These are phyloP conservation scores for Termitomyces sp. DNA, from an alignment of 768 basidiomycete genomes.

Conservation along the genomic window DNA sequence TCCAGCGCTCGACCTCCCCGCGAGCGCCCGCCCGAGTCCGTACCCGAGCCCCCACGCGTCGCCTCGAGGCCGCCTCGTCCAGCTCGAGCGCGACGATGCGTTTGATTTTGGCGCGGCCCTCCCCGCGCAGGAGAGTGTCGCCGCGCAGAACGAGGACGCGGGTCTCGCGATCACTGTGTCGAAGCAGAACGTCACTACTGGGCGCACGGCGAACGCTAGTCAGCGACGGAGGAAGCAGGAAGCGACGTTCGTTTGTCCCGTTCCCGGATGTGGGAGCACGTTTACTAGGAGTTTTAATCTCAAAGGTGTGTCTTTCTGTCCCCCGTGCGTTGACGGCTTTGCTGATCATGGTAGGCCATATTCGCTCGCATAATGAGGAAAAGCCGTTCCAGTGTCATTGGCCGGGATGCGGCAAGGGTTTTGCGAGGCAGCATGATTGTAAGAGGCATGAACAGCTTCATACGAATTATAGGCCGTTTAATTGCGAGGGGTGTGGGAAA, in stretches of 20 bases:
- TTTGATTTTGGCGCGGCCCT: constrained; percentile 17
- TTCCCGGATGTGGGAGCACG: constrained; percentile 80
- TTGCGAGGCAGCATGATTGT: constrained; percentile 93
- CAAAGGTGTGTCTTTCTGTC: constrained; percentile 53
- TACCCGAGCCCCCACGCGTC: constrained; percentile 69
- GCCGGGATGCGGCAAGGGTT: constrained; percentile 92
- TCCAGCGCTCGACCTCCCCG: constrained; percentile 15
- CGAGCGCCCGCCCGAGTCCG: constrained; percentile 43
- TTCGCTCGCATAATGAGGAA: constrained; percentile 92
- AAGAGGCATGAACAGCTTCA: constrained; percentile 95
- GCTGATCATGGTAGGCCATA: constrained; percentile 53
- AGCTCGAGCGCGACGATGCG: constrained; percentile 32
- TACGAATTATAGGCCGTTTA: constrained; percentile 87
- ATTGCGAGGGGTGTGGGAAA: constrained; percentile 89
- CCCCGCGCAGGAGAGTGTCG: constrained; percentile 4
- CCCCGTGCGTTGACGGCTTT: neutral
- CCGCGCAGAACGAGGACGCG: neutral
- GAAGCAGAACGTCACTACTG: constrained; percentile 87
- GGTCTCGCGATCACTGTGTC: constrained; percentile 11
- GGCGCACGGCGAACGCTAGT: constrained; percentile 83
- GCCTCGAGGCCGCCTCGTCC: constrained; percentile 43
- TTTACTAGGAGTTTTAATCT: constrained; percentile 93
- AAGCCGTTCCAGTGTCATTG: constrained; percentile 93
- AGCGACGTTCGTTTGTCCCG: constrained; percentile 79
- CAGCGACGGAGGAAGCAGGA: constrained; percentile 84